These are phyloP conservation scores for Salix suchowensis DNA, from an alignment of 345 rosid genomes.

Conservation along the genomic window DNA sequence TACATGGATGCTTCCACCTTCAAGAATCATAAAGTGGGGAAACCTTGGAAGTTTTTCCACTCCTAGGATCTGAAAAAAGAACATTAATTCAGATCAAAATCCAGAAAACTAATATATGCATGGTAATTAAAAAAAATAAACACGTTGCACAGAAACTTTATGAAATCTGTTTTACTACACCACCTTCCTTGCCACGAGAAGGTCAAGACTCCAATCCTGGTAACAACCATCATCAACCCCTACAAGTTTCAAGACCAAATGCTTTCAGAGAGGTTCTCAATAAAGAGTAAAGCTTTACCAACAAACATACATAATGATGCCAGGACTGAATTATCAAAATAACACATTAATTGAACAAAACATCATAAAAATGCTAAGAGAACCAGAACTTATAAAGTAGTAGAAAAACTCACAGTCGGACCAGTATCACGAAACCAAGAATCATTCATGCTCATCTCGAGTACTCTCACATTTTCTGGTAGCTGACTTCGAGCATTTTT, in stretches of 20 bases:
- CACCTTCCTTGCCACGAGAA: constrained; percentile 80
- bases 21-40: constrained; percentile 66
- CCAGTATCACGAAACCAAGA: constrained; percentile 97
- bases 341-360: background rate
- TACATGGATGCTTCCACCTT: constrained; percentile 99
- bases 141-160: background rate
- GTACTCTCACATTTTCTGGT: constrained; percentile 67
- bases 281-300: background rate
- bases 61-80: constrained; percentile 54
- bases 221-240: constrained; percentile 86
- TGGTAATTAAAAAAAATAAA: background rate
- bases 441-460: constrained; percentile 93
- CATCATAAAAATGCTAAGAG: background rate
- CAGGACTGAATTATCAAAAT: background rate
- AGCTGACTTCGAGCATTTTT: constrained; percentile 67
- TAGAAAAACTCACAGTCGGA: constrained; percentile 64
- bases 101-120: background rate
- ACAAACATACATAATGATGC: background rate
- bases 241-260: constrained; percentile 20
- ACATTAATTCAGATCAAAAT: constrained; percentile 13
- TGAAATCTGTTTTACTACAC: background rate
- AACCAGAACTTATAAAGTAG: background rate
- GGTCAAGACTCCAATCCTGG: constrained; percentile 81
- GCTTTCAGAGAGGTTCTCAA: constrained; percentile 1
- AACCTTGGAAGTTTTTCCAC: constrained; percentile 72